Evolutionary conservation across 106 monocot genomes (phyloP).

Genomic region (Triglochin maritima): DNA sequence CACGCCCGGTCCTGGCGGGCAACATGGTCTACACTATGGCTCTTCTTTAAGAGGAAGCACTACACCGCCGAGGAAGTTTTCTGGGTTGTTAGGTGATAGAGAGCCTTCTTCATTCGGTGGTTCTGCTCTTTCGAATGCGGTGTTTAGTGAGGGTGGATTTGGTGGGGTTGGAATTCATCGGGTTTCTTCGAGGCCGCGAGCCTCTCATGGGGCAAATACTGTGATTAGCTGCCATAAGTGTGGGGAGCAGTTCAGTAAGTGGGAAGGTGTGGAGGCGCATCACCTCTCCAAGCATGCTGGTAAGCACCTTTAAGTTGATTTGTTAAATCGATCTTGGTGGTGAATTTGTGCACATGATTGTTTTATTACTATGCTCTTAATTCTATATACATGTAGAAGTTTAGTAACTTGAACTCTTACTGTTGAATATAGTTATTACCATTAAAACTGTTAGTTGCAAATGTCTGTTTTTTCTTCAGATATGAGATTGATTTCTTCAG

Average conservation of each 20-base stretch:
- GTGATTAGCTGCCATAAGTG: conserved; percentile 57
- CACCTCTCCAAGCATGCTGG: conserved; percentile 97
- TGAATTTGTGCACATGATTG: no score
- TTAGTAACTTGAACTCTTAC: no score
- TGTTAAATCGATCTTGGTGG: neutral
- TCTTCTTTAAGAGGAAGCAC: conserved; percentile 25
- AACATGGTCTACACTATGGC: conserved; percentile 13
- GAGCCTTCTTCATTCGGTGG: conserved; percentile 8
- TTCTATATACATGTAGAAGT: no score
- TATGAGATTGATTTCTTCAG: no score
- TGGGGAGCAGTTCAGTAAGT: conserved; percentile 66
- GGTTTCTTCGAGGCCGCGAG: conserved; percentile 10
- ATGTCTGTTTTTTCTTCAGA: no score
- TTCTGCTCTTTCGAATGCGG: conserved; percentile 23
- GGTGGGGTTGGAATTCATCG: conserved; percentile 8
- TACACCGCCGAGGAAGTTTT: conserved; percentile 42
- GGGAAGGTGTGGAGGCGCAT: conserved; percentile 70
- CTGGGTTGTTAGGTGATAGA: conserved; percentile 9
- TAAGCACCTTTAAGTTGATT: conserved; percentile 4
- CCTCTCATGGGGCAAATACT: conserved; percentile 19
- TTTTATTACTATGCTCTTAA: no score
- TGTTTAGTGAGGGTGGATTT: conserved; percentile 15
- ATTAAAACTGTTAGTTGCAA: no score
- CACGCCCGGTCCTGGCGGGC: conserved; percentile 69
- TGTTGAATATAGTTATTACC: no score